Base-by-base conservation (phyloP, 306 rosid species). In the Vicia villosa region DNA sequence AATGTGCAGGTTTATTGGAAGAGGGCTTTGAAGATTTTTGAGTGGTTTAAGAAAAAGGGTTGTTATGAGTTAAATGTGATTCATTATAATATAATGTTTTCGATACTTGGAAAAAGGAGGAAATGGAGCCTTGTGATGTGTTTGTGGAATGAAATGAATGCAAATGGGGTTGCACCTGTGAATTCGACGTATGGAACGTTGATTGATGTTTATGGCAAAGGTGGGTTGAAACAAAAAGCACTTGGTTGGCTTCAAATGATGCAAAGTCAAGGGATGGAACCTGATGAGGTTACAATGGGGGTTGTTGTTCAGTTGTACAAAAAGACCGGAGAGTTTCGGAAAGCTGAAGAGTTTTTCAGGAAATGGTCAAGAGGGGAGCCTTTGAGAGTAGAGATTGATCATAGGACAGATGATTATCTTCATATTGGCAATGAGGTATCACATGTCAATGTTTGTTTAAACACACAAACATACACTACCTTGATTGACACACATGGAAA, bases 201-300 rank as follows among this genome's bases (percentile, higher is more conserved):
- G 84, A 91, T 91, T 74, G 89, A 91, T 85, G 89, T 72, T 68
- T 91, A 86, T 22, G 37, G 93, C 55, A 91, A 91, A 79, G 92
- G 86, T 32, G 96, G 96, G 37, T 83, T 69, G 13, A 82, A 47
- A 63, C 80, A 86, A 45, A 84, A 88, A 76, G 92, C 97, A 4
- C 90, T 88, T 32, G 38, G 60, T 66, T 91, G 97, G 96, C 89
- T 91, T 59, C 82, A 74, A 6, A 82, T 63, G 78, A 91, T 91
- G 97, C 83, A 19, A 37, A 76, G 79, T 51, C 77, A 82, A 26
- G 89, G 91, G 30, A 86, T 91, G 86, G 86, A 85, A 65, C 96
- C 97, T 1, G 96, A 91, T 73, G 93, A 88, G 81, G 86, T 85
- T 57, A 91, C 97, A 2, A 85, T 86, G 96, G 93, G 83, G 49